A percentile compares a stretch with the other conserved stretches of the same genome.
These are phyloP conservation scores for Anacardium occidentale DNA, from an alignment of 345 rosid genomes.

Conservation along the genomic window DNA sequence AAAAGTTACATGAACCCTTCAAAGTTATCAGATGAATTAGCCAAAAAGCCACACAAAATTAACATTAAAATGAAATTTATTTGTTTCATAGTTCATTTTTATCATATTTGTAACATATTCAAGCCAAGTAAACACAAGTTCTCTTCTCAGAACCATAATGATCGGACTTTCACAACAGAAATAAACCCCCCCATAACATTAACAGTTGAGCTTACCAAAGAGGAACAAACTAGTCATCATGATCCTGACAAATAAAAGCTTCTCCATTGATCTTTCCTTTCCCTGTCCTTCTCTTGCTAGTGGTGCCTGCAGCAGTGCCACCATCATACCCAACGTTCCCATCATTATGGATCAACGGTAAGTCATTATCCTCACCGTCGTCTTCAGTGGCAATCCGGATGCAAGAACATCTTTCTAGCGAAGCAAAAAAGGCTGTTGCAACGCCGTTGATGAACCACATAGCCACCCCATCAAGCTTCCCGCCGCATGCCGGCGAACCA, in stretches of 20 bases:
- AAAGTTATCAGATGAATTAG: neutral
- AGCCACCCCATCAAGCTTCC: conserved; percentile 62
- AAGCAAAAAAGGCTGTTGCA: conserved; percentile 57
- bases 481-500: conserved; percentile 39
- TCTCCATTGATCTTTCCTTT: conserved; percentile 32
- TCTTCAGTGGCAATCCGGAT: conserved; percentile 56
- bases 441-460: conserved; percentile 63
- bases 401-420: conserved; percentile 60
- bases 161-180: neutral
- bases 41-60: neutral
- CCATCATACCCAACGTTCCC: conserved; percentile 32
- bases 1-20: too few relatives aligned
- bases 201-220: neutral
- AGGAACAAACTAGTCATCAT: neutral
- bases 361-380: conserved; percentile 51
- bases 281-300: conserved; percentile 33
- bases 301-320: conserved; percentile 1
- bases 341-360: conserved; percentile 50
- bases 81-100: conserved; percentile 11
- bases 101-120: conserved; percentile 10
- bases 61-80: neutral
- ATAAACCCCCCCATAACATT: neutral
- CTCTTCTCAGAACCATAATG: neutral
- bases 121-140: conserved; percentile 8
- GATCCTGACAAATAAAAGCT: conserved; percentile 15